Evolutionary conservation across 1,284 basidiomycete species (phyloP).

Genomic region (Mycena sp.): DNA sequence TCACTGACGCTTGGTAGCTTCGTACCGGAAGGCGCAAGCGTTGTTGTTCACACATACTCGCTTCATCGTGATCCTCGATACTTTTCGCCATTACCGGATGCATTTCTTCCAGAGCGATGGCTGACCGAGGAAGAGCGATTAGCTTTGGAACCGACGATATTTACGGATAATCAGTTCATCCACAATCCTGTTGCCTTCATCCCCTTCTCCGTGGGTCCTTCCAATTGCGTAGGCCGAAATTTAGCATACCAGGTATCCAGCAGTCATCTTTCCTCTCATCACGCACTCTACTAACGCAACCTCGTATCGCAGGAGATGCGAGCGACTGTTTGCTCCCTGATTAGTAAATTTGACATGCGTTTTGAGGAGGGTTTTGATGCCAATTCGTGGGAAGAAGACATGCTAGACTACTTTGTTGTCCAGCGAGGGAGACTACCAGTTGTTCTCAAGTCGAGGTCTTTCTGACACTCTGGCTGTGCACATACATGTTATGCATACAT

Average conservation of each 20-base stretch:
- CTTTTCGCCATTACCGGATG: constrained; percentile 51
- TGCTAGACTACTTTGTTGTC: constrained; percentile 27
- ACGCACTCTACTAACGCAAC: not conserved
- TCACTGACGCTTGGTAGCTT: constrained; percentile 40
- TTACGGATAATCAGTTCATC: constrained; percentile 12
- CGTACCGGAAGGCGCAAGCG: constrained; percentile 50
- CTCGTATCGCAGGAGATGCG: constrained; percentile 23
- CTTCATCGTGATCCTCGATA: constrained; percentile 52
- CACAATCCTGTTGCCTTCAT: constrained; percentile 29
- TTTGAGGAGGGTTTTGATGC: constrained; percentile 23
- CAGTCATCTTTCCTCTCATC: not conserved
- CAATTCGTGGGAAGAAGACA: constrained; percentile 23
- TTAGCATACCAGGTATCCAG: constrained; percentile 27
- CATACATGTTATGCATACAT: too few species aligned
- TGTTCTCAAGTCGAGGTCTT: constrained; percentile 7
- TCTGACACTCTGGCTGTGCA: not conserved
- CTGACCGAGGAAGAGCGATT: constrained; percentile 29
- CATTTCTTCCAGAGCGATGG: constrained; percentile 57
- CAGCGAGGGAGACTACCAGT: constrained; percentile 25
- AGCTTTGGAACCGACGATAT: constrained; percentile 17
- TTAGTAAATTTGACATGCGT: constrained; percentile 25
- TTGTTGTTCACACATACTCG: constrained; percentile 47
- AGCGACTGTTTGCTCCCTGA: constrained; percentile 23
- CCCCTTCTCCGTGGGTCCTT: constrained; percentile 29
- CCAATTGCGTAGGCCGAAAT: constrained; percentile 29